Evolutionary conservation across 2,329 filamentous ascomycete genomes (phyloP).

Genomic region (Trichoderma simmonsii): DNA sequence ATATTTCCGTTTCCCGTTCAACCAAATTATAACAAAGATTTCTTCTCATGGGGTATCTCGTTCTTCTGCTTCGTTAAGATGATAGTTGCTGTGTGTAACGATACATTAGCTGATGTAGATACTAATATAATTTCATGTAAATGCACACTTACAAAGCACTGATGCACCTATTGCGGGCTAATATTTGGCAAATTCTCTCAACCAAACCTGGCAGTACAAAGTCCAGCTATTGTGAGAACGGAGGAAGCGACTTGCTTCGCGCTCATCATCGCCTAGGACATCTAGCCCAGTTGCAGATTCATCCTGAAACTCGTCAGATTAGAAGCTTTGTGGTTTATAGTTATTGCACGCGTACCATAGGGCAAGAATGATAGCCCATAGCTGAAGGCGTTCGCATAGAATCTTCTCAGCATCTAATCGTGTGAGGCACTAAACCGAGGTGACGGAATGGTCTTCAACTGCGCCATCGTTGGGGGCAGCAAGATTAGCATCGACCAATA

Average conservation of each 20-base stretch:
- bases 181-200: slow-evolving; percentile 24
- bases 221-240: slow-evolving; percentile 35
- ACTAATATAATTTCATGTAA: not conserved
- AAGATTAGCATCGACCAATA: not conserved
- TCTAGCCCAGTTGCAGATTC: too few relatives aligned
- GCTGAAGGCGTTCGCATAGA: not conserved
- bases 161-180: slow-evolving; percentile 28
- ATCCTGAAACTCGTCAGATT: too few relatives aligned
- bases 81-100: slow-evolving; percentile 25
- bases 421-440: not conserved
- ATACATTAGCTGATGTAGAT: not conserved
- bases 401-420: not conserved
- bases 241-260: slow-evolving; percentile 23
- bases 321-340: not conserved
- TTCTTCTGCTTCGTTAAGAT: slow-evolving; percentile 30
- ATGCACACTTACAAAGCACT: slow-evolving; percentile 30
- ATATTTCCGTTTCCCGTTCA: slow-evolving; percentile 26
- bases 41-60: slow-evolving; percentile 25
- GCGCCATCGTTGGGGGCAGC: not conserved
- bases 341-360: not conserved
- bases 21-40: slow-evolving; percentile 25
- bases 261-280: too few relatives aligned
- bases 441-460: not conserved
- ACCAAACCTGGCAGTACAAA: slow-evolving; percentile 32
- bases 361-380: not conserved